Percentiles rank a stretch among this genome's conserved stretches.
Evolutionary conservation across 495 filamentous ascomycete species (phyloP).

Genomic region (Bombardia bombarda): DNA sequence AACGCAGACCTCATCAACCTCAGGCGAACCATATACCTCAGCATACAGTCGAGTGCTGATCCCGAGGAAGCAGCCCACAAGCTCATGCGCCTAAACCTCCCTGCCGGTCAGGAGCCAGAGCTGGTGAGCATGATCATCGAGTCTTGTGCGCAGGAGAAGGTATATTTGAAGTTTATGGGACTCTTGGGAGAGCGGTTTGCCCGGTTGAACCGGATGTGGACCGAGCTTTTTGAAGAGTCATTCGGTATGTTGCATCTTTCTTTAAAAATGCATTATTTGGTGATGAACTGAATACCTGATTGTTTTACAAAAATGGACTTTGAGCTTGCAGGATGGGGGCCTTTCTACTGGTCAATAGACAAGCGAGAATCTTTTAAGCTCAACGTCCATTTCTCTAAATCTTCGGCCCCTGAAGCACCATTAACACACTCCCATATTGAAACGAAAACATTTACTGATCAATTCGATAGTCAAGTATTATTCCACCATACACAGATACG

Average conservation of each 20-base stretch:
- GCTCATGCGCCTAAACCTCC: conserved; percentile 83
- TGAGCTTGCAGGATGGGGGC: too few species aligned
- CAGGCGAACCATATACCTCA: conserved; percentile 89
- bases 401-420: too few species aligned
- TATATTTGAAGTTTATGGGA: conserved; percentile 95
- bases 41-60: conserved; percentile 89
- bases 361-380: too few species aligned
- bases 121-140: conserved; percentile 95
- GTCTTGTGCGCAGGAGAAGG: conserved; percentile 88
- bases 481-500: conserved; percentile 93
- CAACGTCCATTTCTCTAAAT: too few species aligned
- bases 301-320: too few species aligned
- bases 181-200: conserved; percentile 90
- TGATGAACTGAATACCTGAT: too few species aligned
- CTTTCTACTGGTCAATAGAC: too few species aligned
- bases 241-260: too few species aligned
- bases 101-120: conserved; percentile 80
- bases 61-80: conserved; percentile 97
- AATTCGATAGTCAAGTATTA: conserved; percentile 93
- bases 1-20: conserved; percentile 93
- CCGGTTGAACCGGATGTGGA: conserved; percentile 92
- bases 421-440: too few species aligned
- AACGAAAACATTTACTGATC: too few species aligned
- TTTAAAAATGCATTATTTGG: too few species aligned
- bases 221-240: conserved; percentile 75